These are phyloP conservation scores for Nakaseomyces sp. DNA, from an alignment of 1,139 yeast genomes.

Conservation along the genomic window DNA sequence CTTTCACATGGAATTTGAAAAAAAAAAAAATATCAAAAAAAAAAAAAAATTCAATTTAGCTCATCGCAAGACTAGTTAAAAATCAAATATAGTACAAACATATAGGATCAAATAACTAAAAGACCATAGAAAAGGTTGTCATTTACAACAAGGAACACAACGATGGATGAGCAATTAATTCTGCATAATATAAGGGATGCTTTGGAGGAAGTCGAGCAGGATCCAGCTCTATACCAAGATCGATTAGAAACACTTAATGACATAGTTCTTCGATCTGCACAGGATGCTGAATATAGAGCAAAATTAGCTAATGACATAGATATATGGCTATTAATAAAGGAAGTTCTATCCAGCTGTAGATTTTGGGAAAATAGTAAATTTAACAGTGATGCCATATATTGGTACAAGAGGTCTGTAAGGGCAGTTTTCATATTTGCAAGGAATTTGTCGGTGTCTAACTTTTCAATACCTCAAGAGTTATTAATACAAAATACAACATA, in stretches of 20 bases:
- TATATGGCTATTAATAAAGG: slow-evolving; percentile 17
- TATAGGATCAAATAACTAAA: too few species aligned
- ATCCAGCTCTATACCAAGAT: slow-evolving; percentile 4
- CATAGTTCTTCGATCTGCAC: slow-evolving; percentile 21
- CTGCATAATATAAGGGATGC: background rate
- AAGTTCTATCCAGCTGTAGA: slow-evolving; percentile 9
- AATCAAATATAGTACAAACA: too few species aligned
- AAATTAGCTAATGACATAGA: slow-evolving; percentile 15
- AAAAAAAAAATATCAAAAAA: background rate
- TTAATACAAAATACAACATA: slow-evolving; percentile 13
- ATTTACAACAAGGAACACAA: too few species aligned
- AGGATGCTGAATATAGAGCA: slow-evolving; percentile 21
- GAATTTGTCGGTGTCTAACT: slow-evolving; percentile 31
- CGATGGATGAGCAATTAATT: background rate
- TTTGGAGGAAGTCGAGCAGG: slow-evolving; percentile 2
- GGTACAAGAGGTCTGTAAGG: slow-evolving; percentile 23
- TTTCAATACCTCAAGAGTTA: slow-evolving; percentile 21
- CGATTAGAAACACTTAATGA: slow-evolving; percentile 16
- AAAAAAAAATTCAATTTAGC: background rate
- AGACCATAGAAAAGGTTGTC: too few species aligned
- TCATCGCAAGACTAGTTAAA: slow-evolving; percentile 1
- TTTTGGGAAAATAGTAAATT: slow-evolving; percentile 7
- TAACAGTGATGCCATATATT: slow-evolving; percentile 10
- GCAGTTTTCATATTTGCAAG: slow-evolving; percentile 34
- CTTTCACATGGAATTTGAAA: too few species aligned